These are phyloP conservation scores for Phallus indusiatus DNA, from an alignment of 768 basidiomycete species.

Conservation along the genomic window DNA sequence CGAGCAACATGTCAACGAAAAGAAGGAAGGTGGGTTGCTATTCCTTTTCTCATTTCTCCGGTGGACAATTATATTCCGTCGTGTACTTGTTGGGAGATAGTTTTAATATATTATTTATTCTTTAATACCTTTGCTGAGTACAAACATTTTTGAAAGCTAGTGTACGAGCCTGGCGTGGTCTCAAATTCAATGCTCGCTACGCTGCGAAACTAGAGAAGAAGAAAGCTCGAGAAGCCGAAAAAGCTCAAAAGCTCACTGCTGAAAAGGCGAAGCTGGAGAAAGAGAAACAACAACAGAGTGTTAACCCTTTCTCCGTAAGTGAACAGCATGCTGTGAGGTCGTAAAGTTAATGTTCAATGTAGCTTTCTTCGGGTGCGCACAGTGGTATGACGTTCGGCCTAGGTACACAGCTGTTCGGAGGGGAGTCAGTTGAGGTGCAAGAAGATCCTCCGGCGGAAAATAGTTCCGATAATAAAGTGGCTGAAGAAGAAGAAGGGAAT, in stretches of 20 bases:
- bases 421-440: not conserved
- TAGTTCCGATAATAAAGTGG: not conserved
- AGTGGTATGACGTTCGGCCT: conserved; percentile 23
- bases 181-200: conserved; percentile 64
- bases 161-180: conserved; percentile 72
- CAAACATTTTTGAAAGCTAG: conserved; percentile 27
- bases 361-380: not conserved
- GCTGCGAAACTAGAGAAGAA: conserved; percentile 63
- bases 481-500: conserved; percentile 2
- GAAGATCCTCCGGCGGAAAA: no score
- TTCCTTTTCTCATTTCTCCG: not conserved
- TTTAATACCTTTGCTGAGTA: not conserved
- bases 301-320: conserved; percentile 67
- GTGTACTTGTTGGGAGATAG: conserved; percentile 7
- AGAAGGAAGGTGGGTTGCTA: conserved; percentile 56
- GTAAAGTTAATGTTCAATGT: not conserved
- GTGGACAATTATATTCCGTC: not conserved
- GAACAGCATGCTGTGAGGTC: not conserved
- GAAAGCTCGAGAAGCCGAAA: conserved; percentile 27
- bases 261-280: conserved; percentile 24
- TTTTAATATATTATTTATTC: conserved; percentile 6
- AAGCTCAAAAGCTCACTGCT: conserved; percentile 21
- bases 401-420: conserved; percentile 60
- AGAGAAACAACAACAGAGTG: conserved; percentile 23
- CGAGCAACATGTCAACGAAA: conserved; percentile 61